These are phyloP conservation scores for Euphorbia celastroides DNA, from an alignment of 441 rosid genomes.

Conservation along the genomic window DNA sequence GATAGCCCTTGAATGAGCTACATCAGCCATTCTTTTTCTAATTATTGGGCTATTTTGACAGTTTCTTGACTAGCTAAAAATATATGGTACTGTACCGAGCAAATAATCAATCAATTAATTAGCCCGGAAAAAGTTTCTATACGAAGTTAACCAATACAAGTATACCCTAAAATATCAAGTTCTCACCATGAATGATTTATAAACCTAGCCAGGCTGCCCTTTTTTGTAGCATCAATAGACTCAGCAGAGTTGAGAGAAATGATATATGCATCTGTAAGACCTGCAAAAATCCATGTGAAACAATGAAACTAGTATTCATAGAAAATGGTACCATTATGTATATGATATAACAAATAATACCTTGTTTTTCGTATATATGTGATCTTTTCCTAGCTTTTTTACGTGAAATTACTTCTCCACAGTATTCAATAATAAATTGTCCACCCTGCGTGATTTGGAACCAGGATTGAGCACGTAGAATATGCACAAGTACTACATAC, in stretches of 20 bases:
- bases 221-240: slow-evolving; percentile 86
- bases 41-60: no score
- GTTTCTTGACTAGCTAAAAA: no score
- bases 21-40: no score
- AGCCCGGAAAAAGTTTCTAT: no score
- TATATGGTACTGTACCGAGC: no score
- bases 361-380: slow-evolving; percentile 65
- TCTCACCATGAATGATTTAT: slow-evolving; percentile 96
- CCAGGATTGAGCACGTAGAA: neutral
- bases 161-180: neutral
- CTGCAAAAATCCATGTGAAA: slow-evolving; percentile 37
- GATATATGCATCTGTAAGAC: slow-evolving; percentile 85
- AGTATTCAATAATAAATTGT: slow-evolving; percentile 82
- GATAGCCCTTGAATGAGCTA: no score
- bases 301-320: slow-evolving; percentile 8
- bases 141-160: slow-evolving; percentile 11
- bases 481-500: neutral
- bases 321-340: neutral
- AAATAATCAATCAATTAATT: no score
- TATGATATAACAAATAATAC: slow-evolving; percentile 28
- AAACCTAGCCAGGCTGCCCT: slow-evolving; percentile 91
- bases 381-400: slow-evolving; percentile 87
- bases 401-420: slow-evolving; percentile 97
- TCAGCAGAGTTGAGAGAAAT: slow-evolving; percentile 77
- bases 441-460: slow-evolving; percentile 48